These are phyloP conservation scores for Hevea brasiliensis DNA, from an alignment of 345 rosid genomes.

Conservation along the genomic window DNA sequence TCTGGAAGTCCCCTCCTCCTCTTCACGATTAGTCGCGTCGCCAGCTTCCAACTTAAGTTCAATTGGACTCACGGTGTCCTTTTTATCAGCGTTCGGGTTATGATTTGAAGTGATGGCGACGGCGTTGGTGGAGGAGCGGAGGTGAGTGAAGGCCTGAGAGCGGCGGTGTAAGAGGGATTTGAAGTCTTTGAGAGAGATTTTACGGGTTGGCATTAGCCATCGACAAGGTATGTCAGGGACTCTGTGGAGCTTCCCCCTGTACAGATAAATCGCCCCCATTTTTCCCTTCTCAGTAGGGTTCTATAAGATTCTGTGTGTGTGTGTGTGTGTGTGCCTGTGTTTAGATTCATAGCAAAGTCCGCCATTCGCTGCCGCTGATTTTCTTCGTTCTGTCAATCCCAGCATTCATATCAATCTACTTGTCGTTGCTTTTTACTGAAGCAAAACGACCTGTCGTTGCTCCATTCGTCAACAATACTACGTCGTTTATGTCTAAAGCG, in stretches of 20 bases:
- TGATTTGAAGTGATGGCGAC: constrained; percentile 4
- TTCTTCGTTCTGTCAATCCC: neutral
- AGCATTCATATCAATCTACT: too few relatives aligned
- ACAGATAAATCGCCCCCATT: constrained; percentile 89
- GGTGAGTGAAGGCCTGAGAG: constrained; percentile 55
- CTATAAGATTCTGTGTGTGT: neutral
- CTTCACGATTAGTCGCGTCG: neutral
- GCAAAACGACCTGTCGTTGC: neutral
- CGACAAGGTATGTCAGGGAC: constrained; percentile 75
- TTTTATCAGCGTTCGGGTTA: neutral
- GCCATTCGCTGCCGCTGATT: neutral
- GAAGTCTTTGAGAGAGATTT: constrained; percentile 64
- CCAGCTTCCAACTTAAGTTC: neutral
- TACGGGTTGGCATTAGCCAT: constrained; percentile 68
- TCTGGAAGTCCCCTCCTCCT: neutral
- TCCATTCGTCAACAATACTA: too few relatives aligned
- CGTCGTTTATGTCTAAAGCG: too few relatives aligned
- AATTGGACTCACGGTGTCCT: neutral
- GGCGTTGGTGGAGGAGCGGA: constrained; percentile 28
- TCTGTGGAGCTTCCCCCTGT: constrained; percentile 90
- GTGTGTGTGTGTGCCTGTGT: neutral
- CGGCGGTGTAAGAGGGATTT: constrained; percentile 66
- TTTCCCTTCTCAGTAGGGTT: neutral
- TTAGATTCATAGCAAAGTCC: neutral
- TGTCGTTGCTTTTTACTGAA: too few relatives aligned